Base-by-base conservation (phyloP, 768 basidiomycete genomes). In the Mycena polygramma region DNA sequence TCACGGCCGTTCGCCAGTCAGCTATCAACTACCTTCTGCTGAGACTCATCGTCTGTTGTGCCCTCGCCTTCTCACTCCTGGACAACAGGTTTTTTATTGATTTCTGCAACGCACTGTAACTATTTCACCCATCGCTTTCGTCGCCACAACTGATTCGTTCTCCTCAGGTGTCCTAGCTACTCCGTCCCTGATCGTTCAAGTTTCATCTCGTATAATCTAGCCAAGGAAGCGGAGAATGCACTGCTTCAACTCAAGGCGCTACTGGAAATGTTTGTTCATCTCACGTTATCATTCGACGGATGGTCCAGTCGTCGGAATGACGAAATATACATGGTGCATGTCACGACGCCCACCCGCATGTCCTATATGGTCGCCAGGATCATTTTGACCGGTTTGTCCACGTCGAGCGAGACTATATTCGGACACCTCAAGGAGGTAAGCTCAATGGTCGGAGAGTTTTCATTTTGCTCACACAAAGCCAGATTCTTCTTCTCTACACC, bases 81-180 rank as follows among this genome's bases (percentile, higher is more conserved):
- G 69, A 71, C 46, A 71, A 66, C 49, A 59, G 69, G 0, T 71
- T 71, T 55, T 71, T 71, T 37, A 39, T 60, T 35, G 69, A 71
- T 26, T 71, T 70, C 45, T 59, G 57, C 37, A 61, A 60, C 15
- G 57, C 64, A n/a, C 6, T 71, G 63, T 71, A 37, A 19, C 4
- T 60, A 24, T 7, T 20, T 58, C n/a, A n/a, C n/a, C n/a, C n/a
- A n/a, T n/a, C n/a, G n/a, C n/a, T n/a, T n/a, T n/a, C n/a, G n/a
- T n/a, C n/a, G n/a, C n/a, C n/a, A n/a, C n/a, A n/a, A n/a, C n/a
- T n/a, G n/a, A n/a, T n/a, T 39, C 39, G 13, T 39, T 39, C 39
- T 39, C 13, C 13, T 39, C 39, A 69, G 68, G 20, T 69, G 68
- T 45, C 68, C 68, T n/a, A 49, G 57, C n/a, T 69, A 69, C 22